Evolutionary conservation across 2,329 filamentous ascomycete genomes (phyloP), one percentile per base, ranked within the genome.

Genomic region (Elsinoe arachidis): DNA sequence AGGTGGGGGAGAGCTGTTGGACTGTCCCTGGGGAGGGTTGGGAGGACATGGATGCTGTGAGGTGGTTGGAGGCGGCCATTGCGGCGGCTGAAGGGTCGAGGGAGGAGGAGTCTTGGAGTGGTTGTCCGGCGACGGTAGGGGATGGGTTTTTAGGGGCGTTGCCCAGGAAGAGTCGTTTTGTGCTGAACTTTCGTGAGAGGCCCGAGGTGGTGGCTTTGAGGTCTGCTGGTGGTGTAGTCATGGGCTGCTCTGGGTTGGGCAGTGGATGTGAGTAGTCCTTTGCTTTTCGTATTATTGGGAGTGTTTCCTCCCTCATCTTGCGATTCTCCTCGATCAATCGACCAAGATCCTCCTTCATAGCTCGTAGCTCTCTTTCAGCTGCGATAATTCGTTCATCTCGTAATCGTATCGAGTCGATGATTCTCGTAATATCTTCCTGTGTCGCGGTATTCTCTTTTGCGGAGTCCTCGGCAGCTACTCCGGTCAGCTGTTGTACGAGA

Each of bases 201-300:
- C 73, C 74, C 23, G 41, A 33, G 43, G 58, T 62, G 4, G 61
- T 56, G 12, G 52, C 35, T 37, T 60, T 60, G 44, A 59, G 34
- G 54, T 60, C 60, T 30, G 56, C 53, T 12, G 61, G 59, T 37
- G 59, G 64, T 15, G 67, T 63, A 46, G 70, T 70, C 37, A 56
- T 30, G 17, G 58, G 58, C 38, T 56, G 63, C 15, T 63, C 61
- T 26, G 74, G 73, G 37, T 76, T 76, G 41, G 91, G 91, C 19
- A 97, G 77, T 35, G 92, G 92, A 68, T 96, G 89, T 62, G 90
- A 88, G 65, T 87, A 87, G 69, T 97, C 91, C 74, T 97, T 97
- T 66, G 86, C 87, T 67, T 96, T 84, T 61, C 91, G 88, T 66
- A 96, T 83, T 17, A 95, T 86, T 2, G 93, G 92, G 33, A 97